Percentiles rank a stretch among this genome's conserved stretches.
These are phyloP conservation scores for Phialophora chinensis DNA, from an alignment of 2,329 filamentous ascomycete species.

Conservation along the genomic window DNA sequence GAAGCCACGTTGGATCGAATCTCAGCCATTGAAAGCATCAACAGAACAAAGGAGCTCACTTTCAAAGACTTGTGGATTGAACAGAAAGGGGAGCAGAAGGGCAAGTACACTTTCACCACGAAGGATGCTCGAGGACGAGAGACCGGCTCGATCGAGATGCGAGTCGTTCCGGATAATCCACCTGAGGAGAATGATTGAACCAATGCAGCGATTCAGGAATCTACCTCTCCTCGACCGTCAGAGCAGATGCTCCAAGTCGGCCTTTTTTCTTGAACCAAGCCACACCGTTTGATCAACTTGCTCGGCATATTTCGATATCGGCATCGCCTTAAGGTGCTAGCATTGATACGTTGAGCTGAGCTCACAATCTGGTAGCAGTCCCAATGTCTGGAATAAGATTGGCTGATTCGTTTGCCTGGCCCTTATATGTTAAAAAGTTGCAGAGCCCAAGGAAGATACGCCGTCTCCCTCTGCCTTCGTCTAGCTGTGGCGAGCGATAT, in stretches of 20 bases:
- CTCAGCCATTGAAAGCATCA: slow-evolving; percentile 88
- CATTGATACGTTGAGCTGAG: not conserved
- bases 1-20: slow-evolving; percentile 85
- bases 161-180: slow-evolving; percentile 31
- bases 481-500: not conserved
- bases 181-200: slow-evolving; percentile 26
- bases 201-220: slow-evolving; percentile 2
- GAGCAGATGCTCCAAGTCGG: not conserved
- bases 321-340: not conserved
- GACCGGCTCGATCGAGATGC: slow-evolving; percentile 52
- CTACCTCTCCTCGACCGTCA: not conserved
- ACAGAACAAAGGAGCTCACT: slow-evolving; percentile 90
- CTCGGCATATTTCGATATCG: not conserved
- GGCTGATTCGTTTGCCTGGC: too few relatives aligned
- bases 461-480: not conserved
- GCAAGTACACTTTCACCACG: slow-evolving; percentile 73
- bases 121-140: slow-evolving; percentile 55
- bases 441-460: too few relatives aligned
- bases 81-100: slow-evolving; percentile 47
- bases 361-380: too few relatives aligned
- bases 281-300: not conserved
- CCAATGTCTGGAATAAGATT: too few relatives aligned
- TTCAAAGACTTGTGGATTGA: slow-evolving; percentile 91
- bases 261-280: not conserved
- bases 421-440: not conserved